Base-by-base conservation (phyloP, 1,284 basidiomycete species). In the Ganoderma sinense region DNA sequence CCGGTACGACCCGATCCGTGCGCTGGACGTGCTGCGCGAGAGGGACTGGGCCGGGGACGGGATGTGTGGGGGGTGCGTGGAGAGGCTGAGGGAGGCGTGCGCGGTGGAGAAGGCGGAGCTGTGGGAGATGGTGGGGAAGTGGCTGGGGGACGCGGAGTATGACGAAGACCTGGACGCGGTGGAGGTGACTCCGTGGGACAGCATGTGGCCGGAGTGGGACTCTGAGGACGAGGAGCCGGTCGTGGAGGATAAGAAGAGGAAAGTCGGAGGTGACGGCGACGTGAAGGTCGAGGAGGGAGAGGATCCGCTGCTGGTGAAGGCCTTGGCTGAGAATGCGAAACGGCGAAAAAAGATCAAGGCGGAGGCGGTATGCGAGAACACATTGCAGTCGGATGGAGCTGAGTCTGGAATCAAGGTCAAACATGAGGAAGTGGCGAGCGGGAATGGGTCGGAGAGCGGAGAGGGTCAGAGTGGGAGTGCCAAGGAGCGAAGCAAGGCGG, bases 21-120 rank as follows among this genome's bases (percentile, higher is more conserved):
- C 81, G 5, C 60, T 83, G 31, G 64, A 78, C 33, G 67, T 68
- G 4, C 71, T 84, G 29, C 59, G 67, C 3, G 69, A 72, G 10
- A 70, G 79, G 10, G 68, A 77, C 8, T 83, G 80, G 82, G 66
- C 29, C 39, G 65, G 69, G 11, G 60, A 73, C 10, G 77, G 77
- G 1, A 81, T 76, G 65, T 84, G 83, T 67, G 43, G 62, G 2
- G 65, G 59, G 1, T 84, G 82, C 66, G 75, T 73, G 1, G 45
- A 29, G 36, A 26, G 36, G 10, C 26, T 62, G 60, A 7, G 18
- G 40, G 26, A n/a, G 40, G 14, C 41, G 40, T 62, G 40, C 36
- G 41, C n/a, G 60, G 23, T 14, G 60, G 43, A 41, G 60, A 62
- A 62, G 60, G 40, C n/a, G 4, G 11, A 1, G 45, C 18, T 48